These are phyloP conservation scores for Chaetomidium leptoderma DNA, from an alignment of 495 filamentous ascomycete genomes.

Conservation along the genomic window DNA sequence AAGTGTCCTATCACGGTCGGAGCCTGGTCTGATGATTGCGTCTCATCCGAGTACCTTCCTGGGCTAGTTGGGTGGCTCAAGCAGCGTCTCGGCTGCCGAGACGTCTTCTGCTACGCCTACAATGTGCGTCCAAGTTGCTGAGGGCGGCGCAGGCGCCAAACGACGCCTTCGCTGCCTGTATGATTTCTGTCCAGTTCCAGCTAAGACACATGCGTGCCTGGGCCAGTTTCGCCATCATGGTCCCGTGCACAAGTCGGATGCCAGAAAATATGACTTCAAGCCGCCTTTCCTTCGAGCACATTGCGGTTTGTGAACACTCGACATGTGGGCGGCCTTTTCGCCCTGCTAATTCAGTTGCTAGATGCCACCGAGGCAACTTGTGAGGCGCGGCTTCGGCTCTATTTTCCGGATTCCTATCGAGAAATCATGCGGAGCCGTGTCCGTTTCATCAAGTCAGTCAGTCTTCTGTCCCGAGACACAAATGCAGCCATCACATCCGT, in stretches of 20 bases:
- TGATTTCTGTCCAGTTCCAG: no score
- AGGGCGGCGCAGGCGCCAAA: not conserved
- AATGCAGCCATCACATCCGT: no score
- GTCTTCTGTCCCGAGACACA: not conserved
- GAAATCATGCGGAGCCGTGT: conserved; percentile 10
- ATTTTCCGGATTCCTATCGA: conserved; percentile 12
- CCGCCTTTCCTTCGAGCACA: conserved; percentile 10
- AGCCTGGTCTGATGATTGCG: not conserved
- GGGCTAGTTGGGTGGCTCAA: conserved; percentile 9
- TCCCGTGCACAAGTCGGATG: not conserved
- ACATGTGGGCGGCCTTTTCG: no score
- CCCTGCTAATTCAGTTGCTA: not conserved
- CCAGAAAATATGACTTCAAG: conserved; percentile 7
- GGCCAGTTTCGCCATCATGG: conserved; percentile 6
- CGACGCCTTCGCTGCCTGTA: not conserved
- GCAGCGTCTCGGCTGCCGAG: conserved; percentile 2
- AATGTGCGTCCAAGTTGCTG: conserved; percentile 7
- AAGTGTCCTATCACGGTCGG: conserved; percentile 1
- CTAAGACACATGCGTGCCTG: not conserved
- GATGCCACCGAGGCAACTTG: conserved; percentile 13
- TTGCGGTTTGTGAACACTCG: conserved; percentile 1
- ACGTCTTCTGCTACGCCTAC: conserved; percentile 13
- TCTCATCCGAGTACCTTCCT: conserved; percentile 4
- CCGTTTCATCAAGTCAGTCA: conserved; percentile 13
- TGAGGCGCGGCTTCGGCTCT: conserved; percentile 6